Base-by-base conservation (phyloP, 257 asterid species). In the Solanum piurae region DNA sequence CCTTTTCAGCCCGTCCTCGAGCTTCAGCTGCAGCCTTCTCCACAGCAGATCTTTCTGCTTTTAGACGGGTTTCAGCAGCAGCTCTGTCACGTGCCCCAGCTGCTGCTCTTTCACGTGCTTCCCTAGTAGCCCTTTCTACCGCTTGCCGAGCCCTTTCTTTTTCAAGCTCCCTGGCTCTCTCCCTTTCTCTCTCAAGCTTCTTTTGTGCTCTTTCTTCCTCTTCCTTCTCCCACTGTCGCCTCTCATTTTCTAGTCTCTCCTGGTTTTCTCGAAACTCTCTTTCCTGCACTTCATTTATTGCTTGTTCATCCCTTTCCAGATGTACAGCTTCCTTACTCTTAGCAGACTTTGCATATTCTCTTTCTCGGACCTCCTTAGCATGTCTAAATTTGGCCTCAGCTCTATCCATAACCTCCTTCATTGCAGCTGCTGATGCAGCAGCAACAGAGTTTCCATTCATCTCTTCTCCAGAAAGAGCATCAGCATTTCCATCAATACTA, bases 381-480 rank as follows among this genome's bases (percentile, higher is more conserved):
- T 94, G 98, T 90, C 93, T 95, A 87, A 98, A 96, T 90, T 98
- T 98, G 74, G 98, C 99, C 93, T 96, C 98, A n/a, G 99, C 99
- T 89, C 93, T 98, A 90, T 94, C 99, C 99, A 98, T 98, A 86
- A 99, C 99, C 87, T 96, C 98, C 93, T 96, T 97, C 98, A 97
- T 97, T 82, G 98, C 99, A 89, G 98, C 99, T 68, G 98, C 98
- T 86, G 99, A 95, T 85, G 95, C 99, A 89, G 95, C 98, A 64
- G 99, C 98, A 55, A 93, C 92, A 88, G 98, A 95, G 93, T 92
- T 92, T 20, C 91, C 92, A 92, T 93, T 92, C 91, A 91, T 89
- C 23, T 94, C 98, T 88, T 90, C 94, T 88, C 93, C 90, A 68
- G 94, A 89, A 87, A 87, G 94, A 71, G 68, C 80, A 91, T 93